Conservation (phyloP, 495 filamentous ascomycete species). For the Trichoderma parareesei region DNA sequence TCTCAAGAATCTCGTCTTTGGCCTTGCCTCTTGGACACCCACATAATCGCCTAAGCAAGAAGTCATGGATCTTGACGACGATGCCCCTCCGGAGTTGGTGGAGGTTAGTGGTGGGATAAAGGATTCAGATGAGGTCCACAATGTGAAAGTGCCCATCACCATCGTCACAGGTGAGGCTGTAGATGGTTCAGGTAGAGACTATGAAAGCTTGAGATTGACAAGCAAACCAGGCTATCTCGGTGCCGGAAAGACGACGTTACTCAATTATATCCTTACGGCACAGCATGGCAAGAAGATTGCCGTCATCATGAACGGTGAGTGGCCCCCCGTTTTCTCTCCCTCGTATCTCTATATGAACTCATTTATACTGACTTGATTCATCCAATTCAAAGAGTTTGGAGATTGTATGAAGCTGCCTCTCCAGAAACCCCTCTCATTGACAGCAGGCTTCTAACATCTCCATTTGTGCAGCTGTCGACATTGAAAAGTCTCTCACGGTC, state of each 20-base stretch:
- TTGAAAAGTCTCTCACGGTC: constrained; percentile 87
- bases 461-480: constrained; percentile 61
- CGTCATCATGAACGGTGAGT: constrained; percentile 87
- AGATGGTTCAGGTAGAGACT: constrained; percentile 18
- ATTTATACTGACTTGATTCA: not conserved
- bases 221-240: constrained; percentile 63
- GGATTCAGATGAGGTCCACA: constrained; percentile 36
- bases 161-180: constrained; percentile 67
- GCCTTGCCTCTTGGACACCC: not conserved
- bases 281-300: constrained; percentile 96
- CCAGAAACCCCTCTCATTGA: not conserved
- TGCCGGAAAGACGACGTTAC: constrained; percentile 87
- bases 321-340: not conserved
- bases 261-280: constrained; percentile 92
- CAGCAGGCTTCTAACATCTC: not conserved
- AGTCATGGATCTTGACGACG: constrained; percentile 53
- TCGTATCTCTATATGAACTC: constrained; percentile 13
- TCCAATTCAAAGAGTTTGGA: constrained; percentile 63
- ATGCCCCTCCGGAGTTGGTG: constrained; percentile 66
- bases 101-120: constrained; percentile 31
- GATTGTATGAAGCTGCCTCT: constrained; percentile 56
- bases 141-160: constrained; percentile 78
- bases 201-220: constrained; percentile 15
- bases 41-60: not conserved
- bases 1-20: no score